Evolutionary conservation across 2,329 filamentous ascomycete genomes (phyloP), one percentile per base, ranked within the genome.

Genomic region (Fusarium chlamydosporum): DNA sequence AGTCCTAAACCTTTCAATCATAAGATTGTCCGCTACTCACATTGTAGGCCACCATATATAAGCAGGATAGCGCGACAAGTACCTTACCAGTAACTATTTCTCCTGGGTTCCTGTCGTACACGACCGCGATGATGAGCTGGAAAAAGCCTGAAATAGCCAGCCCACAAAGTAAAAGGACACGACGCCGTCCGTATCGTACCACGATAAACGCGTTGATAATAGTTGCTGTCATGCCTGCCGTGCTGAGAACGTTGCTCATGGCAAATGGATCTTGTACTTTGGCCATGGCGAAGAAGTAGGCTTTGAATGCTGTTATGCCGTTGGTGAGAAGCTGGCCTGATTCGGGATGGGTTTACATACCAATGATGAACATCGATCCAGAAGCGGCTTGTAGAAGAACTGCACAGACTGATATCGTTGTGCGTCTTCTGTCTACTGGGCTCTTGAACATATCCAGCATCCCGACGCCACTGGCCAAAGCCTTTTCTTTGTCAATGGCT

Each of bases 281-380:
- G 0, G 71, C 71, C 70, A 73, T 73, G 2, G 70, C 65, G 3
- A 73, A 73, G 41, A 73, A 73, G 13, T 73, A 73, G 2, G 71
- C 71, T 12, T 73, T 73, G 12, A 73, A 73, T 3, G 70, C 70
- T 72, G 4, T 20, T 3, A 2, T 9, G 13, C 3, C 3, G 3
- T 58, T 10, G 56, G 52, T 35, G 8, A 11, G 1, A 0, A 11
- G 10, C 3, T 7, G 2, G 0, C 2, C 5, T 1, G 0, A 9
- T 6, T 3, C 15, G 2, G 2, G 2, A 11, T 1, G 1, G n/a
- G 6, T 4, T 1, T 7, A 11, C 27, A 23, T 50, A 72, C 71
- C 71, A 10, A 73, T 73, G 13, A 73, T 73, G n/a, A 73, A 73
- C 68, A 73, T 73, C 0, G 60, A 73, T 0, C 71, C 71, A 0